Conservation (phyloP, 257 asterid species). For the Plectranthus barbatus region DNA sequence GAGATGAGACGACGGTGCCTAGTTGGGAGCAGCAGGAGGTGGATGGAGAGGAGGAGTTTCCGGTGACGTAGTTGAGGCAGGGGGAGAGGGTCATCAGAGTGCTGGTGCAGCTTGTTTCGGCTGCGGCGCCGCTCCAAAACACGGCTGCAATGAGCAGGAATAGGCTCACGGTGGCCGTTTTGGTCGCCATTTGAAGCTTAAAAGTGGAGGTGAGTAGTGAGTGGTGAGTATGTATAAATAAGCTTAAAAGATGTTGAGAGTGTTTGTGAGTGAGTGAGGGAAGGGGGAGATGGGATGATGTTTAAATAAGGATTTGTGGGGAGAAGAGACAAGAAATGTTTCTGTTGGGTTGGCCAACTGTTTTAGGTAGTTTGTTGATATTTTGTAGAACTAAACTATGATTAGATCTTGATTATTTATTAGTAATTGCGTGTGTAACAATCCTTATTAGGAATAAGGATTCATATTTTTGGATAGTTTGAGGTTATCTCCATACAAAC, state of each 20-base stretch:
- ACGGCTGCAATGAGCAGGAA: slow-evolving; percentile 7
- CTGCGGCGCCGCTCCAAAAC: slow-evolving; percentile 13
- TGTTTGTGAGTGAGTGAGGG: no score
- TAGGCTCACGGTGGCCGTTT: no score
- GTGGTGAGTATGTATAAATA: no score
- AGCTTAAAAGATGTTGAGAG: no score
- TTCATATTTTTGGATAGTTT: no score
- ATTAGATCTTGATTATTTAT: background rate
- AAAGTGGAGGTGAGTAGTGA: no score
- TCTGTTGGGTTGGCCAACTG: slow-evolving; percentile 31
- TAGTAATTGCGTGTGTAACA: background rate
- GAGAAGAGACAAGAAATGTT: background rate
- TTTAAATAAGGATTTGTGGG: slow-evolving; percentile 16
- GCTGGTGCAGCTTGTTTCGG: slow-evolving; percentile 37
- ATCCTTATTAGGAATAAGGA: no score
- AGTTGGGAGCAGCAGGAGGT: no score
- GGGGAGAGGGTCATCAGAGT: slow-evolving; percentile 42
- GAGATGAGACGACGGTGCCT: slow-evolving; percentile 33
- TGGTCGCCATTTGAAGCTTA: no score
- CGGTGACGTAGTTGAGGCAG: slow-evolving; percentile 42
- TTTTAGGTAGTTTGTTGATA: slow-evolving; percentile 5
- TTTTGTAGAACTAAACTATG: background rate
- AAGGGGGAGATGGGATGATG: no score
- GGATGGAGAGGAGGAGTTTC: slow-evolving; percentile 43
- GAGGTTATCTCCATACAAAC: no score